Evolutionary conservation across 1,284 basidiomycete genomes (phyloP).

Genomic region (Retiboletus flavoniger): DNA sequence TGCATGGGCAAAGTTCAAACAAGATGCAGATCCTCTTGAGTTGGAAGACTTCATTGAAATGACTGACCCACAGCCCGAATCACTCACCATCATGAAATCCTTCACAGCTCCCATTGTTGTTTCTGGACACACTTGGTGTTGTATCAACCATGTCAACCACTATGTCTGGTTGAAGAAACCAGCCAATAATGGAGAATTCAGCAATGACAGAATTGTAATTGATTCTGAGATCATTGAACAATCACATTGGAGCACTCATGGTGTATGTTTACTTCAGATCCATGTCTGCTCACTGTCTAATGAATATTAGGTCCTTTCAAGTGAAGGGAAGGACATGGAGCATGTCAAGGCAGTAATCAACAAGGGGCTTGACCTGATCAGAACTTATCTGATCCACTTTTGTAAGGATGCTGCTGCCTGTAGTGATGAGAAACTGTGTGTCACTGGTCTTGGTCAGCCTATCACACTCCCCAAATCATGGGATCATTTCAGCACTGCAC

Average conservation of each 20-base stretch:
- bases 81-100: background rate
- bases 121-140: background rate
- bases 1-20: background rate
- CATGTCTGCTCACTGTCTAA: background rate
- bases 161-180: background rate
- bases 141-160: background rate
- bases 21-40: background rate
- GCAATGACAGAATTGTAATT: background rate
- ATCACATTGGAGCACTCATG: background rate
- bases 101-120: background rate
- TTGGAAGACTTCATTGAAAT: background rate
- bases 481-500: background rate
- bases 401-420: background rate
- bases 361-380: background rate
- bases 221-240: background rate
- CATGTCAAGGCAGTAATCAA: background rate
- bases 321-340: background rate
- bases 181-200: background rate
- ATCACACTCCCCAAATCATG: background rate
- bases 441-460: background rate
- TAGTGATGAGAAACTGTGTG: background rate
- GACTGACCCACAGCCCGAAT: background rate
- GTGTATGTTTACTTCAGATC: background rate
- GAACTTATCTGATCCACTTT: background rate
- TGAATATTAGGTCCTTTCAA: background rate